Conservation (phyloP, 1,284 basidiomycete genomes). For the Lentinula novae-zelandiae region DNA sequence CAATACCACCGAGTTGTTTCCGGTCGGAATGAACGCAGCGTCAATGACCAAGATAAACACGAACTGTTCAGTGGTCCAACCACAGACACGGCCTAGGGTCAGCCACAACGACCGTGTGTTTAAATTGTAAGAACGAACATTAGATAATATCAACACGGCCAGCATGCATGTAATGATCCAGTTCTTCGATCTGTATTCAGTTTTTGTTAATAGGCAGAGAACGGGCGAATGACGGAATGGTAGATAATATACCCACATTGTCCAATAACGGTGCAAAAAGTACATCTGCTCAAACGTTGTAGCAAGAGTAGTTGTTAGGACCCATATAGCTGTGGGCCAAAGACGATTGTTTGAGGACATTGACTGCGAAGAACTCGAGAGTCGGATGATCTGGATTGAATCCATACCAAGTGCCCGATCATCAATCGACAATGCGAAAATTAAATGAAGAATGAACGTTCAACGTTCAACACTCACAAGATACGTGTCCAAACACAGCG, state of each 20-base stretch:
- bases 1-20: not conserved
- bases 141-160: not conserved
- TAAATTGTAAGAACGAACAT: not conserved
- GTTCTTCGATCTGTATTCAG: not conserved
- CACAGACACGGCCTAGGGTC: not conserved
- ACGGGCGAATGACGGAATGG: too few species aligned
- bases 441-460: too few species aligned
- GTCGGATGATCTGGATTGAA: not conserved
- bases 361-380: not conserved
- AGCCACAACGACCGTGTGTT: not conserved
- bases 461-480: not conserved
- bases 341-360: not conserved
- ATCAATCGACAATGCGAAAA: not conserved
- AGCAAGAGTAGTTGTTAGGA: conserved; percentile 4
- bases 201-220: too few species aligned
- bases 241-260: conserved; percentile 6
- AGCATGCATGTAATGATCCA: not conserved
- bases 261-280: conserved; percentile 13
- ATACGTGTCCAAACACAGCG: conserved; percentile 3
- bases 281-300: conserved; percentile 8
- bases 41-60: not conserved
- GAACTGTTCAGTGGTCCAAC: not conserved
- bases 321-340: not conserved
- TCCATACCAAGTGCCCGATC: not conserved
- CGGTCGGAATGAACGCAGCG: not conserved